Evolutionary conservation across 495 filamentous ascomycete genomes (phyloP).

Genomic region (Monascus purpureus): DNA sequence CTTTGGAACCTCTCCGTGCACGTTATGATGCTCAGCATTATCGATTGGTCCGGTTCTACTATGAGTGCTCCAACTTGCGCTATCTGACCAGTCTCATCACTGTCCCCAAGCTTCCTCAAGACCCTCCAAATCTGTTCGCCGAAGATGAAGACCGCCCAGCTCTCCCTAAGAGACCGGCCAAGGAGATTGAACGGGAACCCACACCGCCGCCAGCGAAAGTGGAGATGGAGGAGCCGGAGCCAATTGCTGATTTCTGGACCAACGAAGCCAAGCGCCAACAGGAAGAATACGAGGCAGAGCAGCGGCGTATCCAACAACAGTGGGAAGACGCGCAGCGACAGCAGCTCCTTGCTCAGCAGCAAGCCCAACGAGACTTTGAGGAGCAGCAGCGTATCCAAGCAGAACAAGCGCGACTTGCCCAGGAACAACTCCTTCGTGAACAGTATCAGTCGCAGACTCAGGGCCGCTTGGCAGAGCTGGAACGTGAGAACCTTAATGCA

Average conservation of each 20-base stretch:
- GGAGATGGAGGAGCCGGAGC: conserved; percentile 66
- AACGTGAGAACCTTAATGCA: conserved; percentile 87
- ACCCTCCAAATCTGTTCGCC: conserved; percentile 74
- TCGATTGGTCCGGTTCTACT: conserved; percentile 92
- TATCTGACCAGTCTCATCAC: conserved; percentile 95
- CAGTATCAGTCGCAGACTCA: conserved; percentile 87
- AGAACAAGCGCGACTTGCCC: conserved; percentile 80
- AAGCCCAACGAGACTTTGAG: conserved; percentile 85
- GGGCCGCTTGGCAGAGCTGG: conserved; percentile 82
- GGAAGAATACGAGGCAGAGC: conserved; percentile 86
- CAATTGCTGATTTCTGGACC: conserved; percentile 97
- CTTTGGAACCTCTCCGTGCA: conserved; percentile 73
- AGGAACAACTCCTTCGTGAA: conserved; percentile 75
- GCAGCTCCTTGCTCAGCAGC: conserved; percentile 65
- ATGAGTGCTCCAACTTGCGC: conserved; percentile 93
- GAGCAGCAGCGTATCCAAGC: conserved; percentile 80
- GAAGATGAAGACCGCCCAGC: conserved; percentile 76
- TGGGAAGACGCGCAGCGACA: conserved; percentile 61
- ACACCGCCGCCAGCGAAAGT: conserved; percentile 54
- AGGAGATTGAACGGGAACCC: conserved; percentile 43
- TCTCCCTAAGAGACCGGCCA: conserved; percentile 63
- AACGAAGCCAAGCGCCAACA: conserved; percentile 81
- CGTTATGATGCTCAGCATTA: conserved; percentile 93
- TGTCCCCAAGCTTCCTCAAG: conserved; percentile 87
- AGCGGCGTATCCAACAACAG: conserved; percentile 71